These are phyloP conservation scores for Jatropha podagrica DNA, from an alignment of 441 rosid species.

Conservation along the genomic window DNA sequence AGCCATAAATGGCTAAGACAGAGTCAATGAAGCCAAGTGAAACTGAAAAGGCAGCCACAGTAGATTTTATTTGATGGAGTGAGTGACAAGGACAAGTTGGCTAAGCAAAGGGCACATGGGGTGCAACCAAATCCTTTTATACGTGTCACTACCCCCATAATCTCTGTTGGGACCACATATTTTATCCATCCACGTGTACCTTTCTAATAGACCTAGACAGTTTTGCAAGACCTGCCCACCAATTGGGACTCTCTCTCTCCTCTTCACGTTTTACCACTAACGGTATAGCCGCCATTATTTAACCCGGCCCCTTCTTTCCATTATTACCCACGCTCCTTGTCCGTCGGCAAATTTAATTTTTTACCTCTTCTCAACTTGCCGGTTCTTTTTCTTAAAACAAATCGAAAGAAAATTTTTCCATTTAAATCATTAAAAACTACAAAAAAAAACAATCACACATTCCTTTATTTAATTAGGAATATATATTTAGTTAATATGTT, in stretches of 20 bases:
- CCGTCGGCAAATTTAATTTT: background rate
- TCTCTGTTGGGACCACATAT: conserved; percentile 35
- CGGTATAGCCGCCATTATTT: conserved; percentile 34
- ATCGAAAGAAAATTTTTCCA: too few relatives aligned
- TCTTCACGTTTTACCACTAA: conserved; percentile 3
- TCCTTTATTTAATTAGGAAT: too few relatives aligned
- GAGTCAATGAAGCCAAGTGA: background rate
- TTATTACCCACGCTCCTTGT: background rate
- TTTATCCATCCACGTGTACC: conserved; percentile 34
- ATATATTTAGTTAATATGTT: too few relatives aligned
- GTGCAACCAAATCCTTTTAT: conserved; percentile 23
- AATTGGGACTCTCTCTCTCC: conserved; percentile 10
- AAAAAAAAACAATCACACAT: too few relatives aligned
- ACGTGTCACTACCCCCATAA: conserved; percentile 37
- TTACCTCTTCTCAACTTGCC: too few relatives aligned
- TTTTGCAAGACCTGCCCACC: conserved; percentile 16
- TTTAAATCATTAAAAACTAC: too few relatives aligned
- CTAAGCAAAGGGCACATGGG: conserved; percentile 44
- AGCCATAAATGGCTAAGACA: background rate
- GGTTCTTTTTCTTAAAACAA: too few relatives aligned
- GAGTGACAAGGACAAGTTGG: conserved; percentile 29
- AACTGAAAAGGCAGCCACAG: background rate
- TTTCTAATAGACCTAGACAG: conserved; percentile 7
- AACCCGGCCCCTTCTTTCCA: background rate
- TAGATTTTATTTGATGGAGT: background rate